Base-by-base conservation (phyloP, 345 rosid species). In the Heritiera fomes region DNA sequence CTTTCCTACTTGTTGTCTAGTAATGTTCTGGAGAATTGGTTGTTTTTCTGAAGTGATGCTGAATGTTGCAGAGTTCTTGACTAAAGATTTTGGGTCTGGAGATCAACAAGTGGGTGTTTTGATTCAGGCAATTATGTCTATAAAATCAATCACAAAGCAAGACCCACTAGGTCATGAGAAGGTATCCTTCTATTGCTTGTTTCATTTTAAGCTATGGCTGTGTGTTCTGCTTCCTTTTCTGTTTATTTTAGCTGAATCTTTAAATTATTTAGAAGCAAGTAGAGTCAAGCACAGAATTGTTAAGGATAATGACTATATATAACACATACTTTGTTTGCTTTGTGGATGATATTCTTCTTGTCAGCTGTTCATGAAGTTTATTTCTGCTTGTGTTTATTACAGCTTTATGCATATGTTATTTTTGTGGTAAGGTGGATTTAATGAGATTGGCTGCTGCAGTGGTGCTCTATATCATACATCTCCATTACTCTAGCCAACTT, bases 111-210 rank as follows among this genome's bases (percentile, higher is more conserved):
- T 88, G 7, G 88, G 83, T 83, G 88, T 96, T 78, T 88, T 94
- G 84, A 84, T 89, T 79, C 98, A 94, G 84, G 89, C 90, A 30
- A 85, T 96, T 78, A 79, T 86, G 84, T 94, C 99, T 68, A 87
- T 94, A 76, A 92, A 87, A 84, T 88, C 92, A 78, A 94, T 94
- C 79, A 79, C 94, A 77, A 91, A 87, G 86, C 90, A 84, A 77
- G 91, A 92, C 84, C 97, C 99, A 71, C 80, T 81, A 49, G 74
- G 78, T 84, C 90, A 95, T 84, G 98, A 93, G 86, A 94, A 92
- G 90, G 99, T 96, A 82, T 45, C 43, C 40, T 58, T 67, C 78
- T 71, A 45, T 79, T 81, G 32, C 79, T 69, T 73, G 77, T 60
- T 56, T 76, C 50, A 64, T 77, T 64, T 60, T 67, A 69, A 81